Evolutionary conservation across 768 basidiomycete genomes (phyloP).

Genomic region (Brasilioporus rufonigricans): DNA sequence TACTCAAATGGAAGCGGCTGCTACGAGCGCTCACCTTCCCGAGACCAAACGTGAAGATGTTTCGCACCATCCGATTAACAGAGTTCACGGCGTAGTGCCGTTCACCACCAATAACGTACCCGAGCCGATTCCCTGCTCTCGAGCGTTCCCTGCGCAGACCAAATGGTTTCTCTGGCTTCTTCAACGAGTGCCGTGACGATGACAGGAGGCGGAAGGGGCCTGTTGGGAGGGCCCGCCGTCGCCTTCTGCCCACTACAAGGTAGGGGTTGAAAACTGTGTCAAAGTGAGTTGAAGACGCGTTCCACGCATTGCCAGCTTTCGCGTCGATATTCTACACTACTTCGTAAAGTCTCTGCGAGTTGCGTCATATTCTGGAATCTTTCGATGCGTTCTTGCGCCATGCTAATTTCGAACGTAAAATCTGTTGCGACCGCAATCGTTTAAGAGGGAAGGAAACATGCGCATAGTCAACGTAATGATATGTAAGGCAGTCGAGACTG

Average conservation of each 20-base stretch:
- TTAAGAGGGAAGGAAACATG: not conserved
- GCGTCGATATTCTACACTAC: not conserved
- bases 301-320: slow-evolving; percentile 8
- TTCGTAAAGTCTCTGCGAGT: not conserved
- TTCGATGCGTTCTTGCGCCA: slow-evolving; percentile 1
- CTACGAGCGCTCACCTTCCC: too few relatives aligned
- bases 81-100: not conserved
- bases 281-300: not conserved
- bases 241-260: slow-evolving; percentile 3
- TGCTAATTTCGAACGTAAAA: slow-evolving; percentile 6
- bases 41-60: slow-evolving; percentile 13
- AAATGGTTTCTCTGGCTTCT: slow-evolving; percentile 12
- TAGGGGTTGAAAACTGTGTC: not conserved
- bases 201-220: too few relatives aligned
- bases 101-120: not conserved
- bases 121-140: slow-evolving; percentile 16
- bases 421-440: slow-evolving; percentile 9
- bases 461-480: too few relatives aligned
- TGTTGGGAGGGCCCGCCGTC: too few relatives aligned
- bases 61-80: slow-evolving; percentile 9
- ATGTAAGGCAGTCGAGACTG: too few relatives aligned
- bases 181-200: not conserved
- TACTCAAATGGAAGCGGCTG: too few relatives aligned
- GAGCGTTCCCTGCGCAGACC: slow-evolving; percentile 9
- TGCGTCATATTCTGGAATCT: not conserved